Conservation (phyloP, 495 filamentous ascomycete genomes). For the Usnea hakonensis region DNA sequence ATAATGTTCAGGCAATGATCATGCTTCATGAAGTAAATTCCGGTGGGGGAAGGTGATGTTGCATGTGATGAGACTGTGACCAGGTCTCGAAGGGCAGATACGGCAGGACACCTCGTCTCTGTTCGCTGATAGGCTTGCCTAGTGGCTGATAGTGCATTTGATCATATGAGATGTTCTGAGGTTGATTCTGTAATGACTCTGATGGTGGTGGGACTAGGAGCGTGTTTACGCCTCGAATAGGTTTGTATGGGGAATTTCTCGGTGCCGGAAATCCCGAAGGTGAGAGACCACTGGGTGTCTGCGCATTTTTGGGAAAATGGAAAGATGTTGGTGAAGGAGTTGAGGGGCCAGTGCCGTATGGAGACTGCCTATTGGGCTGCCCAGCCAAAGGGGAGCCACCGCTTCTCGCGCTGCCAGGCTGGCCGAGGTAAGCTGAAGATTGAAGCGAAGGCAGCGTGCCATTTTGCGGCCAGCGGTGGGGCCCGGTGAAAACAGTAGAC, state of each 20-base stretch:
- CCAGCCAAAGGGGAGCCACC: slow-evolving; percentile 16
- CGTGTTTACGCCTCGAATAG: slow-evolving; percentile 80
- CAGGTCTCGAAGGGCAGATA: slow-evolving; percentile 51
- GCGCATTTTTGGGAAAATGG: slow-evolving; percentile 24
- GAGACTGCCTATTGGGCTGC: slow-evolving; percentile 12
- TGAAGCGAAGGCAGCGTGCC: slow-evolving; percentile 48
- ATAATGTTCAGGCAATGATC: background rate
- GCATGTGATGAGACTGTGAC: slow-evolving; percentile 30
- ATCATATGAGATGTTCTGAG: slow-evolving; percentile 52
- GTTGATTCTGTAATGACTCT: slow-evolving; percentile 64
- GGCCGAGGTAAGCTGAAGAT: slow-evolving; percentile 31
- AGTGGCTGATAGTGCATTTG: slow-evolving; percentile 97
- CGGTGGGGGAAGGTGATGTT: slow-evolving; percentile 18
- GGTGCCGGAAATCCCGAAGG: slow-evolving; percentile 56
- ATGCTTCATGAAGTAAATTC: slow-evolving; percentile 9
- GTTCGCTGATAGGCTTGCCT: slow-evolving; percentile 64
- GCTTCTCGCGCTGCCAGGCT: slow-evolving; percentile 3
- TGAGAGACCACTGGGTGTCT: slow-evolving; percentile 49
- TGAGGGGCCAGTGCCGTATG: slow-evolving; percentile 30
- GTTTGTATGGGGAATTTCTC: slow-evolving; percentile 81
- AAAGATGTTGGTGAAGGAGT: slow-evolving; percentile 31
- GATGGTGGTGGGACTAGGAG: slow-evolving; percentile 83
- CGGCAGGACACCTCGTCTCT: slow-evolving; percentile 74
- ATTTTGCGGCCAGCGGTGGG: slow-evolving; percentile 39
- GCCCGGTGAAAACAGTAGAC: slow-evolving; percentile 52